A percentile compares a stretch with the other conserved stretches of the same genome.
These are phyloP conservation scores for Acacia acuminata DNA, from an alignment of 306 rosid species.

Conservation along the genomic window DNA sequence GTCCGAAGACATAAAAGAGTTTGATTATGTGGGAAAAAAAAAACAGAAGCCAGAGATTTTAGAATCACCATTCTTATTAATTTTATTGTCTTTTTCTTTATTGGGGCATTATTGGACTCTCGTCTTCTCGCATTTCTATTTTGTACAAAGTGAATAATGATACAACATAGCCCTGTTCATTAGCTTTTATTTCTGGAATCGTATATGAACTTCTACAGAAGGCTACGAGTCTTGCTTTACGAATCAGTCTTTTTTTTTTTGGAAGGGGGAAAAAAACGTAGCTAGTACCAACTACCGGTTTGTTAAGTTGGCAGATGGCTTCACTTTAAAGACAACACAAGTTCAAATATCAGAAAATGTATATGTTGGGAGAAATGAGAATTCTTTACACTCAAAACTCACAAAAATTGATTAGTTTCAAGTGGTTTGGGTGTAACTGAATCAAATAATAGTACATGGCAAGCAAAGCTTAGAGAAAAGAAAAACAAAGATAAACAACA, in stretches of 20 bases:
- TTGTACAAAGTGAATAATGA: slow-evolving; percentile 38
- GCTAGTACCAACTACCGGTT: no score
- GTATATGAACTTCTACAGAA: background rate
- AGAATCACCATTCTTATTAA: background rate
- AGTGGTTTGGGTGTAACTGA: no score
- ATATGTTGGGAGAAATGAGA: rapidly evolving
- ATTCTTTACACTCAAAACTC: no score
- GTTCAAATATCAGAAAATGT: no score
- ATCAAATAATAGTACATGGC: background rate
- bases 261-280: rapidly evolving
- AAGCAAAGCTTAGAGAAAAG: background rate
- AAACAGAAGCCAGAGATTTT: slow-evolving; percentile 28
- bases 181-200: background rate
- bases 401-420: no score
- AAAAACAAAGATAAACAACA: background rate
- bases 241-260: no score
- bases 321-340: no score
- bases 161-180: background rate
- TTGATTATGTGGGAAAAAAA: slow-evolving; percentile 27
- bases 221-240: background rate
- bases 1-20: slow-evolving; percentile 7
- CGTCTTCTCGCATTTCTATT: slow-evolving; percentile 28
- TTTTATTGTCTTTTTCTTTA: background rate
- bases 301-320: no score
- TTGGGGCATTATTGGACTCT: background rate